These are phyloP conservation scores for Inonotus obliquus DNA, from an alignment of 1,284 basidiomycete genomes.

Conservation along the genomic window DNA sequence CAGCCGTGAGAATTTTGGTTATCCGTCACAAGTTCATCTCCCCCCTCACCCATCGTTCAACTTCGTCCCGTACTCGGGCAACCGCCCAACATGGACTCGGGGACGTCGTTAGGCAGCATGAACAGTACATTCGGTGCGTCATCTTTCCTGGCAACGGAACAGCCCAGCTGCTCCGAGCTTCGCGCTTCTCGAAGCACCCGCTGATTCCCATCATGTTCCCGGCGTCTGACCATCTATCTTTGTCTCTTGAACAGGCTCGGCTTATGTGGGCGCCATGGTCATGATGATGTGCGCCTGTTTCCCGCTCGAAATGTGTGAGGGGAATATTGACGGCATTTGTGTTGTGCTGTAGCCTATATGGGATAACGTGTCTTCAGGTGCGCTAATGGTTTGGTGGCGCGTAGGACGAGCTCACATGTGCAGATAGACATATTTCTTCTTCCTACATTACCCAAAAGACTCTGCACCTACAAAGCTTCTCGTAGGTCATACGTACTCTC, in stretches of 20 bases:
- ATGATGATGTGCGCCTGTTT: slow-evolving; percentile 13
- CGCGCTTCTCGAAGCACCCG: neutral
- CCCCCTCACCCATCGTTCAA: neutral
- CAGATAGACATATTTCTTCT: slow-evolving; percentile 16
- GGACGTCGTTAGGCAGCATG: neutral
- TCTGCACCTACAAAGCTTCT: slow-evolving; percentile 7
- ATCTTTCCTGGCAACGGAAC: neutral
- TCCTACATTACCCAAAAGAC: slow-evolving; percentile 15
- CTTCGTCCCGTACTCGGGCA: neutral
- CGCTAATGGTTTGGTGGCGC: neutral
- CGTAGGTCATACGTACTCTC: neutral
- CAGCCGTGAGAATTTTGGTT: too few species aligned
- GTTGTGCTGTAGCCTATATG: slow-evolving; percentile 14
- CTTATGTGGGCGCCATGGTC: slow-evolving; percentile 13
- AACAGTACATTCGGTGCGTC: neutral
- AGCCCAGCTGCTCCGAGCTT: neutral
- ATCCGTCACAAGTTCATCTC: neutral
- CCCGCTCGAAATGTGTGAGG: neutral
- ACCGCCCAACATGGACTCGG: neutral
- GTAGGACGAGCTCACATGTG: neutral
- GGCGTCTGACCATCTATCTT: neutral
- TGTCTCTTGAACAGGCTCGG: slow-evolving; percentile 3
- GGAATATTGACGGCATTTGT: neutral
- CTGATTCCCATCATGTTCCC: neutral
- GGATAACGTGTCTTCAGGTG: slow-evolving; percentile 18